Evolutionary conservation across 2,329 filamentous ascomycete species (phyloP).

Genomic region (Ceratocystis destructans): DNA sequence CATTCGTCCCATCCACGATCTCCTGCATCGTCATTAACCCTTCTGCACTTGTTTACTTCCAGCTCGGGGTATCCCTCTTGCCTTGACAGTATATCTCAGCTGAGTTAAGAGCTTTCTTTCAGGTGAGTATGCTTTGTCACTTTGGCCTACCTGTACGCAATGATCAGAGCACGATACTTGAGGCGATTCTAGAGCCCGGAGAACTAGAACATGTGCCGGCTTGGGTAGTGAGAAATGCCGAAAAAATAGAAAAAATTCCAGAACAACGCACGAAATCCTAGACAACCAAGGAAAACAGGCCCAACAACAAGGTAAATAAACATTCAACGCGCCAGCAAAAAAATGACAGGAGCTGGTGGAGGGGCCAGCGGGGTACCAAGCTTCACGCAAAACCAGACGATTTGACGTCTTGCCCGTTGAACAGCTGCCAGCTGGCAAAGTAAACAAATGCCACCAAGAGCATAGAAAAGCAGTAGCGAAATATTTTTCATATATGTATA

Average conservation of each 20-base stretch:
- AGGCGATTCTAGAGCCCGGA: not conserved
- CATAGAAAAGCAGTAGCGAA: not conserved
- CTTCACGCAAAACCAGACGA: not conserved
- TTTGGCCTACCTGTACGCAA: not conserved
- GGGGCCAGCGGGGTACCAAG: not conserved
- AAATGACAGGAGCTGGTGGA: not conserved
- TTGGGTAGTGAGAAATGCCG: not conserved
- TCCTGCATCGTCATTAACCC: not conserved
- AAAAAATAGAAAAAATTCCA: not conserved
- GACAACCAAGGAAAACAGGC: not conserved
- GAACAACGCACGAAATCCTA: not conserved
- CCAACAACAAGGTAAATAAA: constrained; percentile 3
- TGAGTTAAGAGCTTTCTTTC: constrained; percentile 5
- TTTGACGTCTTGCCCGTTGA: not conserved
- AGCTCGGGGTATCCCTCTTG: not conserved
- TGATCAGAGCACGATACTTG: not conserved
- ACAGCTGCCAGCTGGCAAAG: not conserved
- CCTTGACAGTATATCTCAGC: constrained; percentile 1
- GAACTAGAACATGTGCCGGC: not conserved
- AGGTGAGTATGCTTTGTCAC: constrained; percentile 7
- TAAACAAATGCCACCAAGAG: not conserved
- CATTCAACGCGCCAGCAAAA: not conserved
- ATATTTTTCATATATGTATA: not conserved
- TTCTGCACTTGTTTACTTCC: not conserved
- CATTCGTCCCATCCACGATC: not conserved